phyloP scores from a whole-genome alignment of 1,284 basidiomycete species.

The Phlebopus sp. region DNA sequence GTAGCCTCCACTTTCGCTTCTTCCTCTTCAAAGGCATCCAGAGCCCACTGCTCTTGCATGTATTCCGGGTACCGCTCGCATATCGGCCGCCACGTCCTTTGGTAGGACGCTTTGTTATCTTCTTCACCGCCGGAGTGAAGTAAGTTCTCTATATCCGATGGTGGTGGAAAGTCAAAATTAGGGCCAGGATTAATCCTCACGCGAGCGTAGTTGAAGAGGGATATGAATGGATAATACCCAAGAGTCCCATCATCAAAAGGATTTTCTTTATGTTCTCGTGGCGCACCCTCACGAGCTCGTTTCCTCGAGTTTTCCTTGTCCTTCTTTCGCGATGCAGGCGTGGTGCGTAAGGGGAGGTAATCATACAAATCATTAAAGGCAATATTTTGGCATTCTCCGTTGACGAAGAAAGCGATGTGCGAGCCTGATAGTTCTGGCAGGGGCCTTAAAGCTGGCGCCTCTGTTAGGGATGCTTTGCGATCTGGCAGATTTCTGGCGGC shows the following conservation, averaged over 20 bases:
- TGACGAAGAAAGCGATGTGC: conserved; percentile 87
- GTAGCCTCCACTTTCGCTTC: conserved; percentile 47
- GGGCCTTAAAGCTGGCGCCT: conserved; percentile 48
- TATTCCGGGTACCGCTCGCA: conserved; percentile 78
- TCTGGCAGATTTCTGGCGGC: conserved; percentile 67
- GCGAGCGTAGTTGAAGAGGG: conserved; percentile 88
- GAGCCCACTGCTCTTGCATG: conserved; percentile 71
- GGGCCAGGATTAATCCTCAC: conserved; percentile 88
- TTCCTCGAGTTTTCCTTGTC: conserved; percentile 50
- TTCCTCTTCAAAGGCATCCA: conserved; percentile 68
- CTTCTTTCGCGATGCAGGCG: conserved; percentile 52
- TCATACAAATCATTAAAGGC: conserved; percentile 92
- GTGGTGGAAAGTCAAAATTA: conserved; percentile 77
- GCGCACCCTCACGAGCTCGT: conserved; percentile 58
- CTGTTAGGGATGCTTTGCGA: conserved; percentile 25
- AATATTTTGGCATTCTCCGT: conserved; percentile 82
- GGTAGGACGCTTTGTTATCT: conserved; percentile 33
- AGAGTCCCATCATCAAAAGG: conserved; percentile 91
- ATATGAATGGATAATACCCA: conserved; percentile 95
- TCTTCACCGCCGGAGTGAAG: conserved; percentile 38
- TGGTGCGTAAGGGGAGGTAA: conserved; percentile 80
- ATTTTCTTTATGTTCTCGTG: conserved; percentile 77
- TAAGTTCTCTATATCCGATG: conserved; percentile 64
- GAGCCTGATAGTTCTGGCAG: conserved; percentile 75
- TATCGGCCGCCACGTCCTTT: conserved; percentile 69